Base-by-base conservation (phyloP, 108 stramenopile species). In the Fistulifera pelliculosa region DNA sequence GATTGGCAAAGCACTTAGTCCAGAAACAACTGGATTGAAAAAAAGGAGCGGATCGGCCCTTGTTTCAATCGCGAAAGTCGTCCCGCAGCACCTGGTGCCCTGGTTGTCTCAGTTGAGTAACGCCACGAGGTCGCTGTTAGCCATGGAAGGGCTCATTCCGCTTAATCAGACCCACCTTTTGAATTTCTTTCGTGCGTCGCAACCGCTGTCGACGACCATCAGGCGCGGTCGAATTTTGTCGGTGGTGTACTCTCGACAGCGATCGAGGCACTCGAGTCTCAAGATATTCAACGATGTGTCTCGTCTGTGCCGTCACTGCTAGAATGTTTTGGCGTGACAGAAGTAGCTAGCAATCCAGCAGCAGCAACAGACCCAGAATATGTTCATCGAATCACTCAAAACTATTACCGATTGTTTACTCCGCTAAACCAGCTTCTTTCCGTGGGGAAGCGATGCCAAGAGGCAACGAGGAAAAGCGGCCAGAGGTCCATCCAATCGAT, bases 111-210 rank as follows among this genome's bases (percentile, higher is more conserved):
- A 89, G 56, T 73, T 93, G 1, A 87, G 82, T 60, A 78, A 87
- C 10, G 68, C 79, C 38, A 72, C 79, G 7, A 78, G 75, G 16
- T 47, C 71, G 13, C 65, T 85, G 15, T 63, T 93, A 31, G 61
- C 83, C 4, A 76, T 73, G 5, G 64, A 62, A 57, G 75, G 68
- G 2, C 64, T 90, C n/a, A 66, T 77, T 23, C 84, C 85, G 16
- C 59, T 74, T 11, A 87, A 88, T 56, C 71, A 79, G 53, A 93
- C 90, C 83, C 87, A 93, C 56, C 65, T 93, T 3, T 85, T 81
- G 92, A 93, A 55, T 93, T 93, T 54, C 64, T 93, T 18, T 76
- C 82, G 10, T 82, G 83, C 65, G 84, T 93, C 14, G 87, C 87
- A 19, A 81, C 79, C 21, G 85, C 84, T 18, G 87, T 89, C 13